Base-by-base conservation (phyloP, 2,329 filamentous ascomycete genomes). In the Phialemonium atrogriseum region DNA sequence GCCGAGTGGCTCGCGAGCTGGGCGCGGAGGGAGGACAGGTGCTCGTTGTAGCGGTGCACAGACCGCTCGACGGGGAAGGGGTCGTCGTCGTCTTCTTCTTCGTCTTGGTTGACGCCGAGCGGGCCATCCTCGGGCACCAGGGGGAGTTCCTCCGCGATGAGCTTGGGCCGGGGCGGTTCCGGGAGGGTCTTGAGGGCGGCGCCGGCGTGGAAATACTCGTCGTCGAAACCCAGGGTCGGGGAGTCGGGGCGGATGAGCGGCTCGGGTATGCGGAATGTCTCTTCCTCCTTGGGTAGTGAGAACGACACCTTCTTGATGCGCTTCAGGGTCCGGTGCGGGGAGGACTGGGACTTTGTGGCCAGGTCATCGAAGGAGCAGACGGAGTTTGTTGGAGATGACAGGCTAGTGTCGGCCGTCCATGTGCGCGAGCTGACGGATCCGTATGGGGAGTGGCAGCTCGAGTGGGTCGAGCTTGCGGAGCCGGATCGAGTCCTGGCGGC, bases 191-290 rank as follows among this genome's bases (percentile, higher is more conserved):
- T 42, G 8, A 42, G 43, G 6, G 42, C 30, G 1, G 46, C 34
- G 17, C 42, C 46, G 3, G 46, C 29, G 9, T 42, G 41, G 33
- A 52, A 54, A 36, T 60, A 52, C 27, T 53, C 54, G 40, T 66
- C 65, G 31, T 70, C 67, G 34, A 72, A 64, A 9, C 73, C 73
- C 5, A 77, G 62, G 0, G 73, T 77, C 2, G 73, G 73, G 4
- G 72, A 77, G 42, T 77, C 73, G 0, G 72, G 73, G 7, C 73
- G 68, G 37, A 73, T 60, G 19, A 64, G 54, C 13, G 68, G 66
- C 42, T 70, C 58, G 11, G 55, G 52, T 11, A 54, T 51, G 21
- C 41, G 47, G 35, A 60, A 65, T 17, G 24, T 22, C 11, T 47
- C 39, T 10, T 49, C 42, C 46, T 62, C 62, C 49, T 57, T 61